A percentile compares a stretch with the other conserved stretches of the same genome.
Evolutionary conservation across 306 rosid species (phyloP).

Genomic region (Corylus heterophylla): DNA sequence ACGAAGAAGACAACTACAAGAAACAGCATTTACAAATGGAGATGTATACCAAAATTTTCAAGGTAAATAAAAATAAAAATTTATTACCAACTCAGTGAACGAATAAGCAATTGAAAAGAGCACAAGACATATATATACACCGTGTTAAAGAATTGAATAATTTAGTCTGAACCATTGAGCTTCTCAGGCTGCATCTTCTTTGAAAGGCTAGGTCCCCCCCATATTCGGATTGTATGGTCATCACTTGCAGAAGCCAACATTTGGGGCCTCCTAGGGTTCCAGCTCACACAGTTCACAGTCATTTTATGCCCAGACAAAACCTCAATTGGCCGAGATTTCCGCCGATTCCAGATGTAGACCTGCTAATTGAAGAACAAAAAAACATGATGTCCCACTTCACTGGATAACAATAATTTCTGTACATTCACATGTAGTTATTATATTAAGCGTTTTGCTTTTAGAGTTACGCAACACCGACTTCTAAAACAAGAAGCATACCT

Average conservation of each 20-base stretch:
- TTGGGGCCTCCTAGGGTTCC: conserved; percentile 79
- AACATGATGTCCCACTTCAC: conserved; percentile 5
- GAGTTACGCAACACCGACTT: not conserved
- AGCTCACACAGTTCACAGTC: conserved; percentile 94
- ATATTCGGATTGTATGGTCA: conserved; percentile 74
- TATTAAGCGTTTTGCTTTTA: no score
- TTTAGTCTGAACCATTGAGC: conserved; percentile 32
- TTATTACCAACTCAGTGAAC: conserved; percentile 48
- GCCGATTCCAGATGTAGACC: conserved; percentile 88
- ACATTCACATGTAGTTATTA: not conserved
- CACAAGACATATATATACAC: conserved; percentile 32
- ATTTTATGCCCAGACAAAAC: conserved; percentile 68
- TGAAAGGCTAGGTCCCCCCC: conserved; percentile 79
- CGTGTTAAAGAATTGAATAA: conserved; percentile 21
- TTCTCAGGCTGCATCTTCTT: conserved; percentile 31
- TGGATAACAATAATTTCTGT: not conserved
- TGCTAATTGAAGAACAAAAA: conserved; percentile 29
- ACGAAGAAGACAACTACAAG: conserved; percentile 2
- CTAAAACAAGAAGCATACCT: conserved; percentile 47
- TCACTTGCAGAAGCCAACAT: conserved; percentile 97
- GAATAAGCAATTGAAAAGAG: conserved; percentile 24
- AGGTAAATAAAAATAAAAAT: not conserved
- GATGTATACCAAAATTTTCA: conserved; percentile 23
- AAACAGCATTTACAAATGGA: conserved; percentile 21
- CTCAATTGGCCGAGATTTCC: conserved; percentile 59